Base-by-base conservation (phyloP, 768 basidiomycete genomes). In the Vararia minispora region DNA sequence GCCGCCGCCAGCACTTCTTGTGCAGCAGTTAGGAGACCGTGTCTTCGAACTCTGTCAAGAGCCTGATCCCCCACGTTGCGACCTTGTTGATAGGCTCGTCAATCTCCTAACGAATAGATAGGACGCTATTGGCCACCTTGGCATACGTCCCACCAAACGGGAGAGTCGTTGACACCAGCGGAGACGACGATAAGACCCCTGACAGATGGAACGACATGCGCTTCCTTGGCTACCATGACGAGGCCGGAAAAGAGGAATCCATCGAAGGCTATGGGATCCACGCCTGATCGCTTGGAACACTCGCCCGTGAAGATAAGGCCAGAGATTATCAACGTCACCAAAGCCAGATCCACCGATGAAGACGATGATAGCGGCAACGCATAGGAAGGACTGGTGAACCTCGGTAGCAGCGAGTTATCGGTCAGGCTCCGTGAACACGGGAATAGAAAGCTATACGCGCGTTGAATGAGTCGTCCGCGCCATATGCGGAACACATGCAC, bases 11-110 rank as follows among this genome's bases (percentile, higher is more conserved):
- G 35, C 91, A 80, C 71, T 98, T 98, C 65, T 97, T 92, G 67
- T 90, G 88, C 9, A 91, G 79, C 52, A 95, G 58, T 58, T 79
- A 82, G 73, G 97, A 98, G 41, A 98, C 83, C 16, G 79, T 88
- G 51, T 92, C 79, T 52, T 98, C 94, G 55, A 97, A 94, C 65
- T 97, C 92, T 60, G 89, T 88, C 94, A 94, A 98, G 31, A 98
- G 69, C 68, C 87, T 95, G 60, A 98, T 89, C 25, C 74, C 92
- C 33, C 94, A 83, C 31, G 81, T 98, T 23, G 94, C 91, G 54
- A 98, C 87, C 69, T 98, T 98, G 68, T 98, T 92, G 51, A 97
- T 97, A 8, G 92, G 94, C 59, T 98, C 94, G 26, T 89, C 91
- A 35, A 98, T 73, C 66, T 98, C 94, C 5, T 91, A 95, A 48